A percentile compares a stretch with the other conserved stretches of the same genome.
These are phyloP conservation scores for Debaryomyces castellii DNA, from an alignment of 805 yeast genomes.

Conservation along the genomic window DNA sequence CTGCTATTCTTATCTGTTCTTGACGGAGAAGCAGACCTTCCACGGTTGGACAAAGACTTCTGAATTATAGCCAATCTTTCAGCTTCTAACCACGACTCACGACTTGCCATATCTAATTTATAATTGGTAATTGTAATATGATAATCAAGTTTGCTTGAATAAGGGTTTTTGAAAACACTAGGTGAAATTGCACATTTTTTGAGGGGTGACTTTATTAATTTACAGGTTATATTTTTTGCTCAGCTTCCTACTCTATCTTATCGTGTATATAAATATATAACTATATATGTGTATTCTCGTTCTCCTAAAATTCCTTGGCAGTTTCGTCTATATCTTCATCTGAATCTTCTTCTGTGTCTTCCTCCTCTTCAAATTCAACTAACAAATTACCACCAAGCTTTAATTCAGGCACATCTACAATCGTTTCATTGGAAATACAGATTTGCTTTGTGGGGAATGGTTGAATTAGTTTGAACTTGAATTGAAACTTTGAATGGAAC, in stretches of 20 bases:
- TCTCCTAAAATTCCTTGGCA: neutral
- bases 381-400: conserved; percentile 37
- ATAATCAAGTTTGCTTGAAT: neutral
- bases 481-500: conserved; percentile 24
- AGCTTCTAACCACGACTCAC: conserved; percentile 40
- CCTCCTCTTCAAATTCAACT: conserved; percentile 32
- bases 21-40: conserved; percentile 37
- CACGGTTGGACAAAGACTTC: conserved; percentile 34
- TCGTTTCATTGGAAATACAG: conserved; percentile 8
- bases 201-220: conserved; percentile 1
- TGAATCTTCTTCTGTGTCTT: conserved; percentile 14
- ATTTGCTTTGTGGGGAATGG: conserved; percentile 40
- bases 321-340: conserved; percentile 5
- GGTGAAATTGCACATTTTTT: neutral
- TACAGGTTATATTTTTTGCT: conserved; percentile 1
- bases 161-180: neutral
- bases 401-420: conserved; percentile 22
- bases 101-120: conserved; percentile 25
- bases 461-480: conserved; percentile 38
- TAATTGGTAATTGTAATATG: neutral
- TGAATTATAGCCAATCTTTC: conserved; percentile 41
- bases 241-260: neutral
- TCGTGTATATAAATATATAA: neutral
- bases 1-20: conserved; percentile 25
- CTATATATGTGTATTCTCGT: no score